phyloP scores from a whole-genome alignment of 495 filamentous ascomycete genomes.

The Penicillium paxilli region DNA sequence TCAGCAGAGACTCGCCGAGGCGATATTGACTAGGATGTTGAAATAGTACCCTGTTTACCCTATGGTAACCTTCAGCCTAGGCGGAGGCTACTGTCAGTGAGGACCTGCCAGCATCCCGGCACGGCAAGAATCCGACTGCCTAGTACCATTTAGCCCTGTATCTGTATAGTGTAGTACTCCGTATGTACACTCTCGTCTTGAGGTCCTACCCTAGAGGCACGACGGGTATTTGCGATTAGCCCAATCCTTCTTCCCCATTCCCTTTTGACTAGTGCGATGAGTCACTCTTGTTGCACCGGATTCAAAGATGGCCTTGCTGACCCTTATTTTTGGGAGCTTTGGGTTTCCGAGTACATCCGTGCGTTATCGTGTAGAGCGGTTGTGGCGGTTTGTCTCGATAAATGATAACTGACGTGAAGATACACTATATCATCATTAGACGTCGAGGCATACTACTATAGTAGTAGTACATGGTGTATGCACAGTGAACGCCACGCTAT shows the following conservation, averaged over 20 bases:
- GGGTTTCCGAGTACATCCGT: slow-evolving; percentile 12
- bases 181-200: background rate
- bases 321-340: background rate
- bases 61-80: too few species aligned
- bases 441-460: too few species aligned
- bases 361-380: slow-evolving; percentile 19
- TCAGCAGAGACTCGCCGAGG: background rate
- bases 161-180: background rate
- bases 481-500: slow-evolving; percentile 3
- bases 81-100: background rate
- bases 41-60: background rate
- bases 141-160: background rate
- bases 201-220: too few species aligned
- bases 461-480: too few species aligned
- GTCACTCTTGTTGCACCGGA: background rate
- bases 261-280: slow-evolving; percentile 1
- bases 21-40: too few species aligned
- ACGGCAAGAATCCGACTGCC: slow-evolving; percentile 1
- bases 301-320: slow-evolving; percentile 4
- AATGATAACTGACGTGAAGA: too few species aligned
- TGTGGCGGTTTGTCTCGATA: slow-evolving; percentile 14
- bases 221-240: too few species aligned
- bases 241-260: too few species aligned
- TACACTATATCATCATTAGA: slow-evolving; percentile 4
- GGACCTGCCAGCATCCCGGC: background rate